Conservation (phyloP, 116 monocot species). For the Trichopus zeylanicus region DNA sequence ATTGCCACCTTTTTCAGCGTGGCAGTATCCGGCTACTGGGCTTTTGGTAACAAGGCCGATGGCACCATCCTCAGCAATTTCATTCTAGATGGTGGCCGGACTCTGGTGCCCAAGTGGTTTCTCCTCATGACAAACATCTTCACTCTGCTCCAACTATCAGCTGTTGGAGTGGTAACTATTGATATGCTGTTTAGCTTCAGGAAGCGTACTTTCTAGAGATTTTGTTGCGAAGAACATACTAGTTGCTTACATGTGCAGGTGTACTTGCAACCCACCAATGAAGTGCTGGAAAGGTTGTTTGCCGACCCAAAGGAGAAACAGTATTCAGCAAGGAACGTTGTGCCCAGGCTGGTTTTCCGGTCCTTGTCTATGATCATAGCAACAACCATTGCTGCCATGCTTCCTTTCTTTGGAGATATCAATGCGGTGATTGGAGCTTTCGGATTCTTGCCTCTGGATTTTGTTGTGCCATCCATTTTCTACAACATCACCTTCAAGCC, state of each 20-base stretch:
- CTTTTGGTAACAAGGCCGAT: slow-evolving; percentile 60
- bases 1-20: slow-evolving; percentile 76
- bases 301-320: slow-evolving; percentile 55
- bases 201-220: too few species aligned
- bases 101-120: slow-evolving; percentile 62
- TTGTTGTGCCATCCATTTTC: slow-evolving; percentile 60
- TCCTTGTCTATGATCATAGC: slow-evolving; percentile 47
- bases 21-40: slow-evolving; percentile 84
- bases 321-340: slow-evolving; percentile 61
- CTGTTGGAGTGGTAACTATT: slow-evolving; percentile 81
- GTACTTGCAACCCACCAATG: slow-evolving; percentile 94
- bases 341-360: slow-evolving; percentile 58
- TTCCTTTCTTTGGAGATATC: slow-evolving; percentile 94
- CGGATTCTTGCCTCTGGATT: slow-evolving; percentile 89
- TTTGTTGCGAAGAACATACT: too few species aligned
- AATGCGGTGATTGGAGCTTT: slow-evolving; percentile 85
- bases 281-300: slow-evolving; percentile 69
- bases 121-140: slow-evolving; percentile 54
- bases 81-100: slow-evolving; percentile 14
- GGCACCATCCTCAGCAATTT: slow-evolving; percentile 72
- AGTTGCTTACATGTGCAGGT: slow-evolving; percentile 37
- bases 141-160: slow-evolving; percentile 76
- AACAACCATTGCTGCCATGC: slow-evolving; percentile 77
- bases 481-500: slow-evolving; percentile 86
- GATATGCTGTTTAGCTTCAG: too few species aligned